Evolutionary conservation across 106 monocot genomes (phyloP).

Genomic region (Ottelia alismoides): DNA sequence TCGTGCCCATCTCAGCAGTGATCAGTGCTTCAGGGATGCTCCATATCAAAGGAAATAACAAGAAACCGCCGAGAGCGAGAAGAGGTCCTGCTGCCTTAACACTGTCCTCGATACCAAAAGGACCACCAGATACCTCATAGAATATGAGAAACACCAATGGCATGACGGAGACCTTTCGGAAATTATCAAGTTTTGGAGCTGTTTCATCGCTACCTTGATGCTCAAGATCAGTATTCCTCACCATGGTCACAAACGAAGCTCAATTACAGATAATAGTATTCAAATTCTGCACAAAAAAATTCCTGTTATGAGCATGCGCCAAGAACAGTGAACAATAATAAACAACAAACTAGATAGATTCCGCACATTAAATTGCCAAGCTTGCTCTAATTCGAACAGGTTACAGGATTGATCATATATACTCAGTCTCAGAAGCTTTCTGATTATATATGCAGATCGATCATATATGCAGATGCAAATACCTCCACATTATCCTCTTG

Average conservation of each 20-base stretch:
- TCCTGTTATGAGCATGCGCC: no score
- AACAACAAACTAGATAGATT: no score
- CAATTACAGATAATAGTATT: not conserved
- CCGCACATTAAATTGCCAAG: no score
- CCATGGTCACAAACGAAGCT: slow-evolving; percentile 19
- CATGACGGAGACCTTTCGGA: slow-evolving; percentile 35
- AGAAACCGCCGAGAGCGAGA: slow-evolving; percentile 42
- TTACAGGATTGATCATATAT: no score
- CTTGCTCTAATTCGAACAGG: no score
- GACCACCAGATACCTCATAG: slow-evolving; percentile 73
- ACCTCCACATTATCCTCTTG: no score
- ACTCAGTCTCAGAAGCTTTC: no score
- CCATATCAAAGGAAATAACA: slow-evolving; percentile 62
- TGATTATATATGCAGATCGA: no score
- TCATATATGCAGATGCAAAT: no score
- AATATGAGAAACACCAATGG: slow-evolving; percentile 61
- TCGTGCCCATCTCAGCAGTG: slow-evolving; percentile 60
- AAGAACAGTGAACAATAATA: no score
- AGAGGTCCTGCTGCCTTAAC: slow-evolving; percentile 58
- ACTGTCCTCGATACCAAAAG: slow-evolving; percentile 62
- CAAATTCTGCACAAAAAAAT: slow-evolving; percentile 32
- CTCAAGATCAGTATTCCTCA: slow-evolving; percentile 9
- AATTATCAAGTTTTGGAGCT: slow-evolving; percentile 7
- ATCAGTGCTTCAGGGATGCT: slow-evolving; percentile 72
- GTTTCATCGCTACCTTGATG: slow-evolving; percentile 16